These are phyloP conservation scores for Ganoderma lingzhi DNA, from an alignment of 1,284 basidiomycete genomes.

Conservation along the genomic window DNA sequence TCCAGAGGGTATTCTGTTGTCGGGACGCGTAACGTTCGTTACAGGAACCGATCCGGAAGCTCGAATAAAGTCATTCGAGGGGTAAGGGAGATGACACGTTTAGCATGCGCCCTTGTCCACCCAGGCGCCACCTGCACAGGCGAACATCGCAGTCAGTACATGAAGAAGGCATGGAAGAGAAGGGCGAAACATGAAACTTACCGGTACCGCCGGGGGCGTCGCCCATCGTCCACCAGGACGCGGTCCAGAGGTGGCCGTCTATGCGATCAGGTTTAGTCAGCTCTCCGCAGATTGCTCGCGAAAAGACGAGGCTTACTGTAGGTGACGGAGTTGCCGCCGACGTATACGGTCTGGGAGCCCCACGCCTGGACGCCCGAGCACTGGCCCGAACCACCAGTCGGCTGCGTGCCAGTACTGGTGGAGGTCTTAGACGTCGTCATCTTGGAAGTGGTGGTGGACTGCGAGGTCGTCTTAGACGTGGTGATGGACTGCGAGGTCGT, in stretches of 20 bases:
- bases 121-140: conserved; percentile 57
- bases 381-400: conserved; percentile 51
- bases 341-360: conserved; percentile 55
- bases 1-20: not conserved
- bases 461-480: conserved; percentile 13
- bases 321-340: conserved; percentile 55
- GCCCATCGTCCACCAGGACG: conserved; percentile 69
- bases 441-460: not conserved
- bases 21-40: not conserved
- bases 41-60: not conserved
- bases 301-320: conserved; percentile 50
- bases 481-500: conserved; percentile 37
- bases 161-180: not conserved
- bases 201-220: conserved; percentile 62
- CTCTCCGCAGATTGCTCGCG: conserved; percentile 10
- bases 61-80: not conserved
- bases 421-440: conserved; percentile 25
- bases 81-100: conserved; percentile 1
- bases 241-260: conserved; percentile 67
- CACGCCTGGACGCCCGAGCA: conserved; percentile 49
- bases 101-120: conserved; percentile 61
- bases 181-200: conserved; percentile 20
- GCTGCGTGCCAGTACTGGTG: conserved; percentile 30
- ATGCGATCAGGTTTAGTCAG: conserved; percentile 20
- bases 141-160: not conserved